Percentiles rank a stretch among this genome's conserved stretches.
Evolutionary conservation across 2,329 filamentous ascomycete species (phyloP).

Genomic region (Aspergillus alliaceus): DNA sequence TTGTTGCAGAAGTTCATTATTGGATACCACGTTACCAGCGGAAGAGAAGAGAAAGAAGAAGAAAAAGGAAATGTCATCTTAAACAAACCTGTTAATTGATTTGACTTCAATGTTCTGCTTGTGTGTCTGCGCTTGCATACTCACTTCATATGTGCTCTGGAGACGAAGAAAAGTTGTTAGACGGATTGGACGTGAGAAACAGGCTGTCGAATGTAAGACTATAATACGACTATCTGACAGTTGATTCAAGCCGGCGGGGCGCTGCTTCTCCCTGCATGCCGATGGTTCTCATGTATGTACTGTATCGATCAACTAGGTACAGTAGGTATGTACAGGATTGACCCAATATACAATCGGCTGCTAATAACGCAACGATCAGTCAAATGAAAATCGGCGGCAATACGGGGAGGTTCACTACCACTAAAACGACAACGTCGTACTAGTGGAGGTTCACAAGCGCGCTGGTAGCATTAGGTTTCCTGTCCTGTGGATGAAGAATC

Average conservation of each 20-base stretch:
- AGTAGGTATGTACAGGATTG: too few relatives aligned
- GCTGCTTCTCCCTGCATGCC: slow-evolving; percentile 21
- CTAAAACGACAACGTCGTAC: background rate
- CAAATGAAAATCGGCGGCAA: slow-evolving; percentile 16
- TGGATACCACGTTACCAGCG: too few relatives aligned
- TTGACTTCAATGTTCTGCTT: too few relatives aligned
- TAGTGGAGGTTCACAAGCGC: slow-evolving; percentile 14
- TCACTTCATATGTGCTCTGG: background rate
- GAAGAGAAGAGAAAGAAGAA: too few relatives aligned
- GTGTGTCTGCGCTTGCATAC: background rate
- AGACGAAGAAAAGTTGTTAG: background rate
- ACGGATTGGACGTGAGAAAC: slow-evolving; percentile 4
- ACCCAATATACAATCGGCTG: too few relatives aligned
- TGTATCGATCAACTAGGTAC: slow-evolving; percentile 18
- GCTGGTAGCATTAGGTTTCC: slow-evolving; percentile 12
- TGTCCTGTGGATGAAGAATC: slow-evolving; percentile 11
- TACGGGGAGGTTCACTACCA: slow-evolving; percentile 10
- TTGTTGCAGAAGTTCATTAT: too few relatives aligned
- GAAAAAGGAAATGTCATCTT: too few relatives aligned
- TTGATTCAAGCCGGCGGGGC: slow-evolving; percentile 27
- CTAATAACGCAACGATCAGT: slow-evolving; percentile 14
- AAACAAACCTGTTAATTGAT: too few relatives aligned
- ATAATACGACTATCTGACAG: slow-evolving; percentile 22
- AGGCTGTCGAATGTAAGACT: slow-evolving; percentile 16
- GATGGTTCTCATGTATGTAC: slow-evolving; percentile 25